Conservation (phyloP, 1,284 basidiomycete genomes). For the Peniophora sp. region DNA sequence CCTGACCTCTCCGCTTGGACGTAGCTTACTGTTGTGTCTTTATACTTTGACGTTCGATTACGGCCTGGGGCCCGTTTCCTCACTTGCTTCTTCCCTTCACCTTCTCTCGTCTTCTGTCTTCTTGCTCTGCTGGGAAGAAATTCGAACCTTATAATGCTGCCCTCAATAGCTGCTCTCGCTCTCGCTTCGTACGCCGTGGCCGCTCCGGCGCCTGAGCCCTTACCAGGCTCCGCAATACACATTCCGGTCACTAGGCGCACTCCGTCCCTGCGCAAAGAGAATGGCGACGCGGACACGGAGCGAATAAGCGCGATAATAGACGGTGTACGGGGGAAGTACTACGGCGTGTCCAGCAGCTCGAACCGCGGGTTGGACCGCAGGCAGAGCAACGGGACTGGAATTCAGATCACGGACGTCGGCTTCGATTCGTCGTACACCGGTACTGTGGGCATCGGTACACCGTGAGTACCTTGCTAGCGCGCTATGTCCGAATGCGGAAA, state of each 20-base stretch:
- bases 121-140: background rate
- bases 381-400: too few relatives aligned
- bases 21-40: too few relatives aligned
- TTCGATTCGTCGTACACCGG: constrained; percentile 24
- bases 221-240: constrained; percentile 5
- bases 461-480: too few relatives aligned
- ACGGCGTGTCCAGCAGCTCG: background rate
- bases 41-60: background rate
- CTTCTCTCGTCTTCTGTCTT: background rate
- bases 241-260: constrained; percentile 10
- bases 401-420: too few relatives aligned
- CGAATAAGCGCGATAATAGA: background rate
- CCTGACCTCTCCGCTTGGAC: too few relatives aligned
- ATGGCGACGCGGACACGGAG: background rate
- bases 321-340: background rate
- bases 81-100: background rate
- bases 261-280: background rate
- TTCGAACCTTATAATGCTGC: background rate
- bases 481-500: too few relatives aligned
- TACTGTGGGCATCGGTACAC: constrained; percentile 21
- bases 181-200: constrained; percentile 1
- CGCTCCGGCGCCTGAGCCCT: constrained; percentile 2
- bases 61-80: background rate
- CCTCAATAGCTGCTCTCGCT: constrained; percentile 4
- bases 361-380: too few relatives aligned